Evolutionary conservation across 2,329 filamentous ascomycete genomes (phyloP).

Genomic region (Verticillium klebahnii): DNA sequence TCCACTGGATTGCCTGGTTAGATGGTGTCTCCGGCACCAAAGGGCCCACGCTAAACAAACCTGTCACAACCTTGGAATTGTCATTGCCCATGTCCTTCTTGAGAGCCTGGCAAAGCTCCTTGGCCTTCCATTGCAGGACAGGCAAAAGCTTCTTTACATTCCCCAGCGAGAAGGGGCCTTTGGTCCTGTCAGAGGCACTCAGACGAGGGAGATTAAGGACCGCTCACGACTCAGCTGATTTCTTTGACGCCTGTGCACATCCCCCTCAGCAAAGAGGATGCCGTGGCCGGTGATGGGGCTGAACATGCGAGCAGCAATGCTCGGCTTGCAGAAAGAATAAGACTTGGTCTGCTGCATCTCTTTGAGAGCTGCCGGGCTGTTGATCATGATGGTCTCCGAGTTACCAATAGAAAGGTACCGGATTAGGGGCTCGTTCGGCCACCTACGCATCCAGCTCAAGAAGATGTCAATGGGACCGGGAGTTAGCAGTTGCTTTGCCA

Average conservation of each 20-base stretch:
- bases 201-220: not conserved
- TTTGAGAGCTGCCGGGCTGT: conserved; percentile 27
- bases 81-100: conserved; percentile 18
- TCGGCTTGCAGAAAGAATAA: conserved; percentile 32
- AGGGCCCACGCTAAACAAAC: conserved; percentile 6
- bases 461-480: conserved; percentile 20
- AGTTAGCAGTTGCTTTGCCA: conserved; percentile 23
- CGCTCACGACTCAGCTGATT: conserved; percentile 22
- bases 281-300: conserved; percentile 29
- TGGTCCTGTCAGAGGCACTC: not conserved
- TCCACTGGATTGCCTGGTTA: conserved; percentile 14
- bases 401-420: conserved; percentile 29
- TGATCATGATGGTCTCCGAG: conserved; percentile 31
- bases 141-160: conserved; percentile 32
- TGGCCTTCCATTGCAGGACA: conserved; percentile 27
- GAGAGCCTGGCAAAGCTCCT: conserved; percentile 21
- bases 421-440: conserved; percentile 31
- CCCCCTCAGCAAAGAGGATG: conserved; percentile 30
- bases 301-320: conserved; percentile 24
- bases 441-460: conserved; percentile 23
- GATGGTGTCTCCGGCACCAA: not conserved
- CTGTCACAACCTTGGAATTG: conserved; percentile 18
- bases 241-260: conserved; percentile 26
- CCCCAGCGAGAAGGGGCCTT: conserved; percentile 28
- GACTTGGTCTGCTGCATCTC: conserved; percentile 32